phyloP scores from a whole-genome alignment of 2,329 filamentous ascomycete genomes.

The Phyllachora maydis region DNA sequence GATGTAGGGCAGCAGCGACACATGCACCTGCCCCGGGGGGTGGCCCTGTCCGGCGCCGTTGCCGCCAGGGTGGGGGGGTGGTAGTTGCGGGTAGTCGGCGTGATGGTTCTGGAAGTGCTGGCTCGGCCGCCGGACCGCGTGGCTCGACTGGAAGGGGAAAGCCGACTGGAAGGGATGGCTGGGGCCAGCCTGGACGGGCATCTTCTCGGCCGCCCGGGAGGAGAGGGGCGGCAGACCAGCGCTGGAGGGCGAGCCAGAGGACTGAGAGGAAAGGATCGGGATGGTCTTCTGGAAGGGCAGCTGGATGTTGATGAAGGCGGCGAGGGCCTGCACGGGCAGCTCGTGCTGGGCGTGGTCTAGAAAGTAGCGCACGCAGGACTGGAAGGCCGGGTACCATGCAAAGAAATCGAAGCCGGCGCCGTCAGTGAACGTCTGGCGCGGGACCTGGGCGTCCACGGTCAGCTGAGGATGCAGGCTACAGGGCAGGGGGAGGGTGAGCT shows the following conservation, averaged over 20 bases:
- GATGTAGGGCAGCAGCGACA: slow-evolving; percentile 74
- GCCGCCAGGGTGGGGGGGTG: no score
- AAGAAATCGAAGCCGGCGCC: slow-evolving; percentile 59
- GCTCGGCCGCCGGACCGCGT: slow-evolving; percentile 3
- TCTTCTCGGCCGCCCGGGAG: slow-evolving; percentile 7
- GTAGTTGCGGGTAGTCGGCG: no score
- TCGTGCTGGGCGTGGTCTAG: slow-evolving; percentile 78
- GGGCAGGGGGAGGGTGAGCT: no score
- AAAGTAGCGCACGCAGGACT: slow-evolving; percentile 80
- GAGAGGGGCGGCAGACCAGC: slow-evolving; percentile 13
- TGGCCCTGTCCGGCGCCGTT: no score
- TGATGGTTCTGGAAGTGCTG: no score
- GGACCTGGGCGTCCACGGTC: neutral
- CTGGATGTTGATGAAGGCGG: slow-evolving; percentile 78
- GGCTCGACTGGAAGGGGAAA: no score
- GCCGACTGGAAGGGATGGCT: no score
- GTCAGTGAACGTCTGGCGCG: slow-evolving; percentile 21
- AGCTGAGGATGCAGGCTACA: no score
- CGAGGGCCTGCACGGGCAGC: slow-evolving; percentile 65
- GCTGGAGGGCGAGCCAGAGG: slow-evolving; percentile 13
- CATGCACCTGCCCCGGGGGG: slow-evolving; percentile 13
- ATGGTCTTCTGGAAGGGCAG: slow-evolving; percentile 59
- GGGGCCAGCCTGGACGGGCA: slow-evolving; percentile 1
- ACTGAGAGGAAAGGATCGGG: slow-evolving; percentile 19
- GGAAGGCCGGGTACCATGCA: slow-evolving; percentile 81